These are phyloP conservation scores for Mayamaea pseudoterrestris DNA, from an alignment of 108 stramenopile genomes.

Conservation along the genomic window DNA sequence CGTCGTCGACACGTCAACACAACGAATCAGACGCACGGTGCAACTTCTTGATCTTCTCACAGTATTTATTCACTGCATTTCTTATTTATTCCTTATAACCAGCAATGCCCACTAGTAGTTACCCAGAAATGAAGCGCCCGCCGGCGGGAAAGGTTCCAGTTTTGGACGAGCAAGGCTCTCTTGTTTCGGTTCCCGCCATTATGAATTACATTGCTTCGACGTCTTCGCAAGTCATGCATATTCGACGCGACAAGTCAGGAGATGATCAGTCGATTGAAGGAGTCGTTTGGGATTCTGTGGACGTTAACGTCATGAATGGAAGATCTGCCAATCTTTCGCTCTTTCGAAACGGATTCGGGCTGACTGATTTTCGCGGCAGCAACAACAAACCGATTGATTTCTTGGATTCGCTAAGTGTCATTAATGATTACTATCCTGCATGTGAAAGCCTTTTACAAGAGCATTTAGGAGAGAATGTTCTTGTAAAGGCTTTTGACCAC, in stretches of 20 bases:
- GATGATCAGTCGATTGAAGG: conserved; percentile 23
- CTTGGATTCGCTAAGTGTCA: conserved; percentile 25
- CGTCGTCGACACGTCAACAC: too few species aligned
- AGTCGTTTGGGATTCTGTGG: conserved; percentile 23
- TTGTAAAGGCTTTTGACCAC: conserved; percentile 46
- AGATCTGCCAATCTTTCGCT: conserved; percentile 10
- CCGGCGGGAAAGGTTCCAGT: too few species aligned
- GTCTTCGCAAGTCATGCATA: conserved; percentile 17
- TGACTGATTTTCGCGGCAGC: conserved; percentile 5
- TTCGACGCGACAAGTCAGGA: conserved; percentile 24
- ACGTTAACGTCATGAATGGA: conserved; percentile 24
- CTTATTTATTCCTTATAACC: too few species aligned
- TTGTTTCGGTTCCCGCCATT: conserved; percentile 8
- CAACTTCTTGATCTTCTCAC: too few species aligned
- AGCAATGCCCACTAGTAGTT: too few species aligned
- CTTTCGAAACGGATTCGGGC: conserved; percentile 30
- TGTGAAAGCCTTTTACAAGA: conserved; percentile 26
- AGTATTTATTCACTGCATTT: too few species aligned
- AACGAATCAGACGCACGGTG: too few species aligned
- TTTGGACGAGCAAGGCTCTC: background rate
- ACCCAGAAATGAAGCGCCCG: too few species aligned
- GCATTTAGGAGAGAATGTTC: background rate
- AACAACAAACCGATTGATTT: conserved; percentile 22
- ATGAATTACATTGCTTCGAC: conserved; percentile 43
- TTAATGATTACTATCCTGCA: conserved; percentile 33